Percentiles rank a stretch among this genome's conserved stretches.
Evolutionary conservation across 2,329 filamentous ascomycete genomes (phyloP).

Genomic region (Talaromyces sp.): DNA sequence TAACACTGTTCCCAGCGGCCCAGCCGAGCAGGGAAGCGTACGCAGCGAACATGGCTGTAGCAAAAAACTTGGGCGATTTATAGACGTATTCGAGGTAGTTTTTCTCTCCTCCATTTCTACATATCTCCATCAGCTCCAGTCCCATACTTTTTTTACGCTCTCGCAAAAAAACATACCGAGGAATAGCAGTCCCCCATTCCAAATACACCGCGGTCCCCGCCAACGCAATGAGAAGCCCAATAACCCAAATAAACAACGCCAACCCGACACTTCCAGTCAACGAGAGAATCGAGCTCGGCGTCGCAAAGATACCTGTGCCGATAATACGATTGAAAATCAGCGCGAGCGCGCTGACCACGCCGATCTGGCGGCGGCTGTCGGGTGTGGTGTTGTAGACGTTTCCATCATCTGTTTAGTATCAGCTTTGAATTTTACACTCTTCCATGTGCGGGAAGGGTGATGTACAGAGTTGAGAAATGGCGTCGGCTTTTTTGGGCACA

Average conservation of each 20-base stretch:
- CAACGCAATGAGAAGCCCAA: constrained; percentile 44
- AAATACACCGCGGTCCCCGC: constrained; percentile 40
- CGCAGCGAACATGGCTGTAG: constrained; percentile 49
- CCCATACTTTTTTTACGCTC: too few relatives aligned
- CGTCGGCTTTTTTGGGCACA: constrained; percentile 22
- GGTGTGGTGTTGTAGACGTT: constrained; percentile 30
- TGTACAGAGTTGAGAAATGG: constrained; percentile 29
- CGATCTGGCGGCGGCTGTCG: constrained; percentile 33
- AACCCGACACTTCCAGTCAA: constrained; percentile 42
- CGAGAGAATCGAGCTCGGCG: constrained; percentile 40
- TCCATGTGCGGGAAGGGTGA: not conserved
- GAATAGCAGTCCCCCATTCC: constrained; percentile 47
- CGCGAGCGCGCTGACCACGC: constrained; percentile 37
- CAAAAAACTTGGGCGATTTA: constrained; percentile 45
- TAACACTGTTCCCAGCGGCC: constrained; percentile 48
- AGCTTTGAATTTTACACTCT: not conserved
- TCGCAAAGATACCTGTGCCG: constrained; percentile 47
- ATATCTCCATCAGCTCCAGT: not conserved
- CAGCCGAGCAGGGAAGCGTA: constrained; percentile 48
- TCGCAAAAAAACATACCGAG: constrained; percentile 23
- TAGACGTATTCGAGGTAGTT: constrained; percentile 52
- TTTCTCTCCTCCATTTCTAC: constrained; percentile 49
- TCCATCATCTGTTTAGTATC: constrained; percentile 23
- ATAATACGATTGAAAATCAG: constrained; percentile 46
- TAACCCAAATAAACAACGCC: constrained; percentile 45